Evolutionary conservation across 768 basidiomycete species (phyloP).

Genomic region (Collybiopsis luxurians): DNA sequence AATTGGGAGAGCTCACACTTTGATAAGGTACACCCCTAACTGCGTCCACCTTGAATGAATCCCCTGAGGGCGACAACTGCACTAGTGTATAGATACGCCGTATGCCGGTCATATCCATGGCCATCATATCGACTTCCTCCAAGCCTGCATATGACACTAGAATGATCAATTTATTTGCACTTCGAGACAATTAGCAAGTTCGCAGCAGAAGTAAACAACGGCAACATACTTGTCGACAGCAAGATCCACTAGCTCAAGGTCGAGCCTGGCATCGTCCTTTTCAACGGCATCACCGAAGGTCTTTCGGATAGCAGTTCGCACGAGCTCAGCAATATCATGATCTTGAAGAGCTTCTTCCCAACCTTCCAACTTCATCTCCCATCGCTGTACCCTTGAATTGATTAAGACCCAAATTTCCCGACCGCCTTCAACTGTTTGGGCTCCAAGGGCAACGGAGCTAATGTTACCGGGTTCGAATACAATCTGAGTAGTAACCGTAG

Average conservation of each 20-base stretch:
- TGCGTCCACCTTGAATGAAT: conserved; percentile 42
- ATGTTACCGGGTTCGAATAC: conserved; percentile 58
- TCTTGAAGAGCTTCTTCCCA: conserved; percentile 68
- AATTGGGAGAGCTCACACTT: conserved; percentile 45
- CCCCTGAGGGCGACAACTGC: conserved; percentile 40
- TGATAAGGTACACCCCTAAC: conserved; percentile 71
- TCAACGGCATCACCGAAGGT: conserved; percentile 35
- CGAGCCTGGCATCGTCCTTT: conserved; percentile 46
- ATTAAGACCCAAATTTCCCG: conserved; percentile 67
- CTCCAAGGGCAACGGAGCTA: conserved; percentile 57
- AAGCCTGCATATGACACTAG: conserved; percentile 66
- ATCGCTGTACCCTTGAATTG: conserved; percentile 65
- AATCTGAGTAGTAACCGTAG: conserved; percentile 32
- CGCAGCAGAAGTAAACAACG: conserved; percentile 1
- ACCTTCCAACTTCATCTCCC: conserved; percentile 65
- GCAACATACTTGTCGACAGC: conserved; percentile 52
- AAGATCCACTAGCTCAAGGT: conserved; percentile 74
- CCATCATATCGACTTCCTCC: conserved; percentile 40
- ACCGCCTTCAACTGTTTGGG: conserved; percentile 38
- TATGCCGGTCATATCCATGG: conserved; percentile 40
- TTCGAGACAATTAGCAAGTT: conserved; percentile 13
- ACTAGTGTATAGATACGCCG: conserved; percentile 66
- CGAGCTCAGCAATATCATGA: conserved; percentile 47
- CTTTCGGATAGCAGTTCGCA: conserved; percentile 46
- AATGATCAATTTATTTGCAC: conserved; percentile 54